Base-by-base conservation (phyloP, 2,329 filamentous ascomycete species). In the Aureobasidium vineae region DNA sequence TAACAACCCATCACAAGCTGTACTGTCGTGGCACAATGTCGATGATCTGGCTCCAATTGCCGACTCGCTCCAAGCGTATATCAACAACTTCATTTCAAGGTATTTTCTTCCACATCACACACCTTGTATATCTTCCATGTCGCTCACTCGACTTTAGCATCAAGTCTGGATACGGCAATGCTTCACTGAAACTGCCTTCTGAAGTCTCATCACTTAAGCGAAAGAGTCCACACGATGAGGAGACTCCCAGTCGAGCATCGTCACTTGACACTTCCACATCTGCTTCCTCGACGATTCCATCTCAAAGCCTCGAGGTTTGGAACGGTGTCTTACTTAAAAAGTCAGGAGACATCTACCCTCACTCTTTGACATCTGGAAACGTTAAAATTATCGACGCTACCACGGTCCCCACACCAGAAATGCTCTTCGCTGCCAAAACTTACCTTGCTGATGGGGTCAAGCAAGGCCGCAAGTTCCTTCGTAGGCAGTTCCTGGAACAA, bases 1-100 rank as follows among this genome's bases (percentile, higher is more conserved):
- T 0, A 21, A 67, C 0, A 41, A 57, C n/a, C 70, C 70, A 2
- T 66, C 69, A 40, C 53, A 68, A 26, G 70, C 72, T 0, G 75
- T 79, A 1, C 70, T 77, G 3, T 80, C 78, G 6, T 83, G 81
- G 81, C 81, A 83, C 63, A 45, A 68, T 1, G 40, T 82, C 0
- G 66, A 72, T 0, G 80, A 82, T 60, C 74, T 83, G 0, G 67
- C 68, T 0, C 57, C 71, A 6, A 78, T 77, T 41, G 72, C 82
- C 0, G 75, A 79, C 57, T 67, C 74, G 1, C 72, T 83, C 0
- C 81, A 83, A 60, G 71, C 72, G 1, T 82, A 83, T 60, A 68
- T 82, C 0, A 76, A 79, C 23, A 63, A 65, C 3, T 47, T 59
- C 23, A 33, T 65, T 21, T 28, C 28, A 7, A 33, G 40, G 65